Conservation (phyloP, 148 eudicot genomes). For the Vaccinium darrowii region DNA sequence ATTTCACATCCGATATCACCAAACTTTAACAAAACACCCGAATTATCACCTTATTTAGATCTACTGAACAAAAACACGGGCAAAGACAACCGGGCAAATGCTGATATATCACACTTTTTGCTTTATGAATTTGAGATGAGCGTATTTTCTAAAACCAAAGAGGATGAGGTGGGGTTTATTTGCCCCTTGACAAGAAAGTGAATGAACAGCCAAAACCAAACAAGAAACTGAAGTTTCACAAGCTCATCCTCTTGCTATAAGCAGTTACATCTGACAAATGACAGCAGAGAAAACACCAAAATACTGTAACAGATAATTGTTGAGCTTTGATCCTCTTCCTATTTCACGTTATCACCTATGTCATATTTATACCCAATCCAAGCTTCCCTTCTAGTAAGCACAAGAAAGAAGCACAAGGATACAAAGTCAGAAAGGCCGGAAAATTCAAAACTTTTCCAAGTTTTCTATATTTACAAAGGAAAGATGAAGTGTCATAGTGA, state of each 20-base stretch:
- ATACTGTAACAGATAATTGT: background rate
- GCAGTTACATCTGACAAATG: background rate
- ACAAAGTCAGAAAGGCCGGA: background rate
- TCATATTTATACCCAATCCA: background rate
- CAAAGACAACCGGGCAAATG: no score
- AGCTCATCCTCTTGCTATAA: background rate
- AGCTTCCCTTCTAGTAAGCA: background rate
- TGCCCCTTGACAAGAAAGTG: background rate
- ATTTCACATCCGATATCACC: no score
- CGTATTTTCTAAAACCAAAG: background rate
- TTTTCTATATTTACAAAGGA: background rate
- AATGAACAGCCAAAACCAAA: background rate
- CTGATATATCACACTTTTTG: no score
- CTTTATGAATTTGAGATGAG: background rate
- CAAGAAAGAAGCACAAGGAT: background rate
- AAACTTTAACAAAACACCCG: no score
- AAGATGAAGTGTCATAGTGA: constrained; percentile 21
- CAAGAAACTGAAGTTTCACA: background rate
- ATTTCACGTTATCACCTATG: background rate
- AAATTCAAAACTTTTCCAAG: background rate
- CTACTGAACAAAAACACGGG: no score
- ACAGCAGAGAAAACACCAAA: background rate
- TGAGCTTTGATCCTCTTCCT: background rate
- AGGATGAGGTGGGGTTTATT: background rate
- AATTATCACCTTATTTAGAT: no score